Evolutionary conservation across 2,329 filamentous ascomycete species (phyloP).

Genomic region (Aspergillus niger): DNA sequence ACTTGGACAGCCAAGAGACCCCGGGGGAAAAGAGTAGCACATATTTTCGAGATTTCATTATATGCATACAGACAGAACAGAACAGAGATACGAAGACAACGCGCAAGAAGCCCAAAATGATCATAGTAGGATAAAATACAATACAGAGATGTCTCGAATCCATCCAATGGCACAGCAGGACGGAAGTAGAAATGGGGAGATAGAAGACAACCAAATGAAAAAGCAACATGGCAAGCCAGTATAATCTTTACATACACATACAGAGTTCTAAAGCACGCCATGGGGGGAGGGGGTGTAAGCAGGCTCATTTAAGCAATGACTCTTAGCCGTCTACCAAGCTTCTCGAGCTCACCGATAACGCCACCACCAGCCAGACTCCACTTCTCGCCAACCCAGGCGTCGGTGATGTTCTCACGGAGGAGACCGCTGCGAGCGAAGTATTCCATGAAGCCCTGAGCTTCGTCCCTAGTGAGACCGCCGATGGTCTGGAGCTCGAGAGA

Average conservation of each 20-base stretch:
- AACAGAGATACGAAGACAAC: background rate
- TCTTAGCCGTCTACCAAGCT: conserved; percentile 55
- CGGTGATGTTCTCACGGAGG: conserved; percentile 69
- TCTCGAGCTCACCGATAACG: conserved; percentile 82
- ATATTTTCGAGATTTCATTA: conserved; percentile 29
- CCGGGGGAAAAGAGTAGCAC: background rate
- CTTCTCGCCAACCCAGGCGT: conserved; percentile 73
- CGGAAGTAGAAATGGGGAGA: conserved; percentile 1
- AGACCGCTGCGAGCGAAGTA: conserved; percentile 90
- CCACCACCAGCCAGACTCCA: conserved; percentile 82
- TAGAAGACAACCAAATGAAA: conserved; percentile 4
- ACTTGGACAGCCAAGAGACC: background rate
- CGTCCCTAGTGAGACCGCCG: conserved; percentile 69
- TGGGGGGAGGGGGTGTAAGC: background rate
- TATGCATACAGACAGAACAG: conserved; percentile 35
- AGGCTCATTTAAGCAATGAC: conserved; percentile 23
- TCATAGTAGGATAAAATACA: conserved; percentile 32
- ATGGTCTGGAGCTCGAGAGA: conserved; percentile 57
- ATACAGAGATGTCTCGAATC: conserved; percentile 30
- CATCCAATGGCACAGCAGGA: conserved; percentile 26
- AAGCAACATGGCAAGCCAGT: background rate
- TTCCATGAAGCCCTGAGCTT: conserved; percentile 80
- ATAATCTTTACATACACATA: background rate
- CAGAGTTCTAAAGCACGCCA: background rate
- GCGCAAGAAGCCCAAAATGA: conserved; percentile 24